Evolutionary conservation across 768 basidiomycete species (phyloP).

Genomic region (Boletus reticulatus): DNA sequence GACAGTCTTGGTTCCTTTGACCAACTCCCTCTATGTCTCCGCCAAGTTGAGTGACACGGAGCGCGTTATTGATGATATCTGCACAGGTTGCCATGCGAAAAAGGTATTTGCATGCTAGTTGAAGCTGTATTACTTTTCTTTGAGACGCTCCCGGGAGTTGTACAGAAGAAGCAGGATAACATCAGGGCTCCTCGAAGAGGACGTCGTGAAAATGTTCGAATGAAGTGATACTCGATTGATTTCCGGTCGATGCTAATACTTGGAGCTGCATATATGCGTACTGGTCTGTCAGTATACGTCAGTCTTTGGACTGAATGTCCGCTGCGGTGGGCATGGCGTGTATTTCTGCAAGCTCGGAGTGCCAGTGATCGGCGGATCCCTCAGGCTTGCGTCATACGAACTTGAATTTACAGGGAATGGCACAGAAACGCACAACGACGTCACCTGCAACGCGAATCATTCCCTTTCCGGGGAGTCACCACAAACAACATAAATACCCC

Average conservation of each 20-base stretch:
- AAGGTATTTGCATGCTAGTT: conserved; percentile 55
- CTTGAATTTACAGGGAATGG: neutral
- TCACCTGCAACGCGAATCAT: conserved; percentile 10
- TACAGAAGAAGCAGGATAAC: conserved; percentile 90
- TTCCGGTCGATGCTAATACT: neutral
- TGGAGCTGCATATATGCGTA: conserved; percentile 5
- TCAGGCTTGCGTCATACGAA: too few relatives aligned
- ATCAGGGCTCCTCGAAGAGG: conserved; percentile 35
- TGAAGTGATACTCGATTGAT: neutral
- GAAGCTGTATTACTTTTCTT: neutral
- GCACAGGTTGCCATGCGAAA: conserved; percentile 94
- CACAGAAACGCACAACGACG: conserved; percentile 1
- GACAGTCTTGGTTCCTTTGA: conserved; percentile 87
- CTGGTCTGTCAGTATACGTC: neutral
- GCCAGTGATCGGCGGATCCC: too few relatives aligned
- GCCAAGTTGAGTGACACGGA: conserved; percentile 82
- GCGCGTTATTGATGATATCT: conserved; percentile 91
- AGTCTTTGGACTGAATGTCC: neutral
- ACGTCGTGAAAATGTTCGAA: conserved; percentile 11
- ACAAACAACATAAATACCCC: conserved; percentile 23
- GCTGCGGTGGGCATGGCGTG: neutral
- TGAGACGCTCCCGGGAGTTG: conserved; percentile 65
- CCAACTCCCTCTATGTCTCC: conserved; percentile 93
- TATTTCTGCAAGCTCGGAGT: too few relatives aligned
- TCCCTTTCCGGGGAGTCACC: conserved; percentile 12